Conservation (phyloP, 768 basidiomycete genomes). For the Boletus rubropictus region DNA sequence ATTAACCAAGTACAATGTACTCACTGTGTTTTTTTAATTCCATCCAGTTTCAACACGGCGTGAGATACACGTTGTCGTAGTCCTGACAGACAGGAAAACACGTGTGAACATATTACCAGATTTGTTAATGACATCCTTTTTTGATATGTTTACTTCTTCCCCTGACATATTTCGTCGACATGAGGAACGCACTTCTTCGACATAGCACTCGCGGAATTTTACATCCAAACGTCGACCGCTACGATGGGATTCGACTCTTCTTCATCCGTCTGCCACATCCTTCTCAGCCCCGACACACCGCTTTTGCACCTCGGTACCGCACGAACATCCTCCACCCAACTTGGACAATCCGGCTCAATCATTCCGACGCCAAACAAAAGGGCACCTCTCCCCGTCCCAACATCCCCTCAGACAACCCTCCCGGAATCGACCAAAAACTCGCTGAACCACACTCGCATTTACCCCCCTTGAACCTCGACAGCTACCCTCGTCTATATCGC, state of each 20-base stretch:
- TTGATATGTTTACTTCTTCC: not conserved
- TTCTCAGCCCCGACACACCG: not conserved
- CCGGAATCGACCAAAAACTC: conserved; percentile 4
- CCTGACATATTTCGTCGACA: not conserved
- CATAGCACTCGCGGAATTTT: conserved; percentile 22
- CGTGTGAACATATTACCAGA: conserved; percentile 3
- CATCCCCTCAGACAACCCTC: conserved; percentile 7
- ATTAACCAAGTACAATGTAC: too few relatives aligned
- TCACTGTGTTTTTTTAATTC: too few relatives aligned
- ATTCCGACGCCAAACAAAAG: conserved; percentile 12
- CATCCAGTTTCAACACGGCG: too few relatives aligned
- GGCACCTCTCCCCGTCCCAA: not conserved
- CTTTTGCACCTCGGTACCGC: not conserved
- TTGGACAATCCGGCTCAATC: conserved; percentile 11
- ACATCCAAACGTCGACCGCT: conserved; percentile 45
- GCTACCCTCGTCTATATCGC: conserved; percentile 78
- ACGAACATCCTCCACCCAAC: not conserved
- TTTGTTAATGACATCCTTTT: not conserved
- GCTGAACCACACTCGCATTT: conserved; percentile 9
- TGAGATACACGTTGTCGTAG: too few relatives aligned
- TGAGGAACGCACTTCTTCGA: conserved; percentile 19
- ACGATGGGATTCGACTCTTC: conserved; percentile 52
- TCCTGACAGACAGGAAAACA: too few relatives aligned
- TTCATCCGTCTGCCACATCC: conserved; percentile 36
- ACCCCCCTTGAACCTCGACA: conserved; percentile 44